These are phyloP conservation scores for Hyphopichia buzzinii DNA, from an alignment of 1,139 yeast species.

Conservation along the genomic window DNA sequence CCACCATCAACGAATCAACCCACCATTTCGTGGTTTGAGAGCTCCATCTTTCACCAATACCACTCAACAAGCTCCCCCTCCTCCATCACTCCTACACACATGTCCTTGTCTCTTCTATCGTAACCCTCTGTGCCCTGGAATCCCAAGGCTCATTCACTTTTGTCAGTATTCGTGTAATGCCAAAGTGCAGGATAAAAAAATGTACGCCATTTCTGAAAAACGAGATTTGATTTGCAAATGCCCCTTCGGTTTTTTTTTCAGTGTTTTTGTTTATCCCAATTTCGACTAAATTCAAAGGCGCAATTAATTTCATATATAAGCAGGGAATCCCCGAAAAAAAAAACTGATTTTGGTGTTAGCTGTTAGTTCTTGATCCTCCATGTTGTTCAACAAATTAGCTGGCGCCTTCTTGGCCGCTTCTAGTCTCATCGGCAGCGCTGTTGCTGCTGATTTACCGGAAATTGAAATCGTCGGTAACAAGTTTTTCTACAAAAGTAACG, in stretches of 20 bases:
- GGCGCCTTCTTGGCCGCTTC: constrained; percentile 28
- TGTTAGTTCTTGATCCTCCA: constrained; percentile 13
- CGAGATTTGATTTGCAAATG: no score
- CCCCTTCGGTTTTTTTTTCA: not conserved
- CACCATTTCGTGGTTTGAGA: no score
- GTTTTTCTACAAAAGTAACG: constrained; percentile 74
- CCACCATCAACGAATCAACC: no score
- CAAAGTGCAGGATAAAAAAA: not conserved
- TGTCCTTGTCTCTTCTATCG: no score
- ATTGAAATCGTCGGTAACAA: constrained; percentile 69
- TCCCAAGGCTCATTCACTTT: not conserved
- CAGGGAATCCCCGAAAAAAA: no score
- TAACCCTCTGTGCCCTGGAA: no score
- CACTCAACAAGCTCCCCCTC: no score
- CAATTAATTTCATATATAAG: not conserved
- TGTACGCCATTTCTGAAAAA: not conserved
- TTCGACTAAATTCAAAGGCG: constrained; percentile 1
- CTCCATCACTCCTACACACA: no score
- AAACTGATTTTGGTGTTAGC: not conserved
- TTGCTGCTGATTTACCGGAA: constrained; percentile 31
- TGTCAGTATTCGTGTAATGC: not conserved
- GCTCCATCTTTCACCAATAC: no score
- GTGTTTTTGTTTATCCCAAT: constrained; percentile 1
- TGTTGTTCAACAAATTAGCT: constrained; percentile 42
- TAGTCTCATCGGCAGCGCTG: constrained; percentile 12